Conservation (phyloP, 23 red algal genomes). For the Agarophyton chilense region DNA sequence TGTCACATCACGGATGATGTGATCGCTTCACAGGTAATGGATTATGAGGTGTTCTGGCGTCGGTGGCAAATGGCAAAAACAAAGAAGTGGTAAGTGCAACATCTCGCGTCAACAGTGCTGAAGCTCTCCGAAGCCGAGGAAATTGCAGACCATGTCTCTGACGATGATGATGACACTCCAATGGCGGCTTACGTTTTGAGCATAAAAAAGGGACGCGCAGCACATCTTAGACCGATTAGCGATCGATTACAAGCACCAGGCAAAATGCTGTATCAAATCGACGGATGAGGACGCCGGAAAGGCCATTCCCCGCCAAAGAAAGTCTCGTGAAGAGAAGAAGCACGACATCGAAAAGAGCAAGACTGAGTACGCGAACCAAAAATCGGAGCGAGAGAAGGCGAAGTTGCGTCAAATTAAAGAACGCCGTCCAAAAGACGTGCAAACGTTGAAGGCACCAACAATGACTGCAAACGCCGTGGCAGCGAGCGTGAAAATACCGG, state of each 20-base stretch:
- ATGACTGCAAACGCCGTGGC: neutral
- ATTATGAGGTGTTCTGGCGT: too few species aligned
- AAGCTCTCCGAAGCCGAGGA: too few species aligned
- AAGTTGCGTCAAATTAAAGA: neutral
- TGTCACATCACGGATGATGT: too few species aligned
- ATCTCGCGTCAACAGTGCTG: too few species aligned
- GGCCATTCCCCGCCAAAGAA: neutral
- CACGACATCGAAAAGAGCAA: neutral
- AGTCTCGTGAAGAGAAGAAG: neutral
- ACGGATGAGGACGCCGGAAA: neutral
- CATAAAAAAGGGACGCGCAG: too few species aligned
- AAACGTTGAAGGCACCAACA: neutral
- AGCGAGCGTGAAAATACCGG: neutral
- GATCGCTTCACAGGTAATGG: too few species aligned
- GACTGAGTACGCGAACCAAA: constrained; percentile 8
- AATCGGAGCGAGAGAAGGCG: neutral
- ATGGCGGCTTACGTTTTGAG: neutral
- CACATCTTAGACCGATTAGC: neutral
- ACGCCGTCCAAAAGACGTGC: neutral
- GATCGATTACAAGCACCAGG: neutral
- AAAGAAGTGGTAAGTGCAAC: too few species aligned
- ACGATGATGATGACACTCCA: neutral
- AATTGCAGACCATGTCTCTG: too few species aligned
- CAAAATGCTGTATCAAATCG: neutral
- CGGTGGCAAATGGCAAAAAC: too few species aligned